phyloP scores from a whole-genome alignment of 768 basidiomycete genomes.

The Auricularia cornea region DNA sequence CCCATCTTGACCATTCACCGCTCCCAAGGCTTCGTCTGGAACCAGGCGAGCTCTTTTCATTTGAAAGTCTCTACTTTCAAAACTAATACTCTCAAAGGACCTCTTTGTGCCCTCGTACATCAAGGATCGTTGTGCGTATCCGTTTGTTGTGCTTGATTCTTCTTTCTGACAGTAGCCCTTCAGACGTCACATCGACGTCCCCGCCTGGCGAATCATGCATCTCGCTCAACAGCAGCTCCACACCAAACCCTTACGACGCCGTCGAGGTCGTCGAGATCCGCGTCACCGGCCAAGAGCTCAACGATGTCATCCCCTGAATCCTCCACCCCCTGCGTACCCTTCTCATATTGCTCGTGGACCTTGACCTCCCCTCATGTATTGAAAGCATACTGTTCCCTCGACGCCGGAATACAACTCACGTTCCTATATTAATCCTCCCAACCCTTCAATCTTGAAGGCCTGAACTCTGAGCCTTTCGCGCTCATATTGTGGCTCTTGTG shows the following conservation, averaged over 20 bases:
- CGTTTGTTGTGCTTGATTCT: slow-evolving; percentile 11
- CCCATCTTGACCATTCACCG: slow-evolving; percentile 81
- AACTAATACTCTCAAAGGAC: slow-evolving; percentile 41
- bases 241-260: slow-evolving; percentile 42
- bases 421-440: no score
- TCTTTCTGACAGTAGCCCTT: slow-evolving; percentile 9
- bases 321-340: background rate
- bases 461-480: no score
- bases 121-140: slow-evolving; percentile 76
- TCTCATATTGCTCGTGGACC: background rate
- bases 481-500: no score
- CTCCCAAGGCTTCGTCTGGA: slow-evolving; percentile 88
- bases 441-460: no score
- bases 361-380: background rate
- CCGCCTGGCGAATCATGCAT: slow-evolving; percentile 63
- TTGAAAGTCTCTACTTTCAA: background rate
- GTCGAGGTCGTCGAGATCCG: slow-evolving; percentile 85
- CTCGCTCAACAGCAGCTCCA: slow-evolving; percentile 51
- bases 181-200: slow-evolving; percentile 73
- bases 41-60: slow-evolving; percentile 49
- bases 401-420: background rate
- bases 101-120: slow-evolving; percentile 83
- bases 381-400: background rate
- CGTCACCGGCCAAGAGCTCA: slow-evolving; percentile 68
- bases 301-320: slow-evolving; percentile 62